These are phyloP conservation scores for Solanum stenotomum DNA, from an alignment of 257 asterid genomes.

Conservation along the genomic window DNA sequence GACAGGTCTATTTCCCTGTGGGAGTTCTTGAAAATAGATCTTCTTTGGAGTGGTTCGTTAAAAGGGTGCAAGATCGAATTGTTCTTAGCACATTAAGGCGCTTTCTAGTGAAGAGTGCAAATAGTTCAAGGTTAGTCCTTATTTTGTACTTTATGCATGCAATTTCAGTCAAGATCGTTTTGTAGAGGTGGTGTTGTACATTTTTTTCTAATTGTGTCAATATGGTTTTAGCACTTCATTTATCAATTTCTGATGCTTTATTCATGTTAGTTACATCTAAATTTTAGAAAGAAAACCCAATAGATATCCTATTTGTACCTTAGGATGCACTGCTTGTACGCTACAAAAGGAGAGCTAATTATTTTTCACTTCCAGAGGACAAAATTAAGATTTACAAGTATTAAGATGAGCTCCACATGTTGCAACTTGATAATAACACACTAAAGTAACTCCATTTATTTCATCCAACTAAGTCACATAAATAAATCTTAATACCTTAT, in stretches of 20 bases:
- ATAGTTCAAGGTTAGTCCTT: constrained; percentile 56
- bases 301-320: neutral
- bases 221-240: neutral
- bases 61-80: constrained; percentile 76
- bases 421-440: neutral
- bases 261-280: neutral
- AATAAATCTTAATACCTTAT: neutral
- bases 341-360: neutral
- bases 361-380: neutral
- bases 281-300: neutral
- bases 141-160: neutral
- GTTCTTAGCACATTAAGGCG: constrained; percentile 58
- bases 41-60: constrained; percentile 68
- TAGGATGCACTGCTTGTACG: neutral
- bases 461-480: neutral
- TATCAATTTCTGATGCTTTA: neutral
- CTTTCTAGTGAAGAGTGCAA: constrained; percentile 47
- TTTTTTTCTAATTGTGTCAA: neutral
- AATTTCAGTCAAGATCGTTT: neutral
- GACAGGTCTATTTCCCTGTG: constrained; percentile 34
- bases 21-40: constrained; percentile 32
- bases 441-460: neutral
- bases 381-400: neutral
- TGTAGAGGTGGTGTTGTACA: neutral
- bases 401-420: neutral